Evolutionary conservation across 1,139 yeast species (phyloP), one percentile per base, ranked within the genome.

Genomic region (Kazachstania sp.): DNA sequence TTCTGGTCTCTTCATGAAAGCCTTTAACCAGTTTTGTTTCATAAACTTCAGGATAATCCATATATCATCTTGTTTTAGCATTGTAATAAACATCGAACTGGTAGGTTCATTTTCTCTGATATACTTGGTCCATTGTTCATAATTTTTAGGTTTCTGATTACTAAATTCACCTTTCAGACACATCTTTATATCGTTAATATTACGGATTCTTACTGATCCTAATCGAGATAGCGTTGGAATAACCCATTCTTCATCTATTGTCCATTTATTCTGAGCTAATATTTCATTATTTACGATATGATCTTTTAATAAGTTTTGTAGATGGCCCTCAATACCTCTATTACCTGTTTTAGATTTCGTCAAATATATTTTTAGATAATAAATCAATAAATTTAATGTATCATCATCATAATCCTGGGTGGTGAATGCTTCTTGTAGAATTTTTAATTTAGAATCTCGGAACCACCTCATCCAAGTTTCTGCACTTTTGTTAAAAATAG

Each of bases 21-120:
- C 55, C 31, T 54, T 54, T 3, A 60, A 20, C 65, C 64, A 60
- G 7, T 51, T 51, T 40, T 57, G 58, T 1, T 51, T 44, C 60
- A 62, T 54, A 45, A 56, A 60, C 29, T 57, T 57, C 1, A 61
- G 45, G 8, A 63, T 42, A 7, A 48, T 40, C 64, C 64, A 60
- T 3, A 59, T 49, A 39, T 49, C 53, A 13, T 44, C 50, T 3
- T 41, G 36, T 29, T 51, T 51, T 8, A 60, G 44, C 41, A 49
- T 51, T 1, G 47, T 44, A 4, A 31, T 36, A 38, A 60, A 58
- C 31, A 50, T 53, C 1, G 53, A 40, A 40, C 55, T 56, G 1
- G 49, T 44, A 0, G 64, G 64, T 20, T 59, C 60, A 43, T 55
- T 58, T 13, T 50, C 46, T 16, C 46, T 53, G 13, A 58, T 23